A percentile compares a stretch with the other conserved stretches of the same genome.
Conservation (phyloP, 345 rosid genomes). For the Psidium guajava region DNA sequence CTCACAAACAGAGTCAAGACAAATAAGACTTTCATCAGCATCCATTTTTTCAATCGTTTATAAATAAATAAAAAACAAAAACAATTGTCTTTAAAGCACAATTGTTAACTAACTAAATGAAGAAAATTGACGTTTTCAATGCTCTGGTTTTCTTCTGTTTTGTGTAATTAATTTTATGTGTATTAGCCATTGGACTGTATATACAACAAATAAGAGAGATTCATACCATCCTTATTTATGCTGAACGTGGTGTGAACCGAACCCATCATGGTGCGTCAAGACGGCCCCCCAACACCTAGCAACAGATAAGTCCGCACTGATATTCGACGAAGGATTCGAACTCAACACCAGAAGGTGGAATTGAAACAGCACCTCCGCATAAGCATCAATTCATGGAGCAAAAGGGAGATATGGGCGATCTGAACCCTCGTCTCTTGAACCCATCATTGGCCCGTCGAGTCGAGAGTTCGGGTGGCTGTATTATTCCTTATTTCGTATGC, state of each 20-base stretch:
- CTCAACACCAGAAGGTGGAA: neutral
- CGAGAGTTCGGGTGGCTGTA: neutral
- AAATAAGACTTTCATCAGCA: neutral
- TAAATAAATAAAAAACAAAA: too few species aligned
- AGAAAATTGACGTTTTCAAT: neutral
- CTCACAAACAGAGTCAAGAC: neutral
- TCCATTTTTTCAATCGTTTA: neutral
- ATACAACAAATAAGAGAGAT: neutral
- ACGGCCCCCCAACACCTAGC: neutral
- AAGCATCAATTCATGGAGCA: neutral
- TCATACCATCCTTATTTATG: neutral
- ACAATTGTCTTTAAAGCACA: too few species aligned
- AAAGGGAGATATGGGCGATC: neutral
- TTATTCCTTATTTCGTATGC: neutral
- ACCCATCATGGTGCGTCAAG: too few species aligned
- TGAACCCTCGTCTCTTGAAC: neutral
- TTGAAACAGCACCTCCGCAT: fast-evolving
- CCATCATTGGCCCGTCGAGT: neutral
- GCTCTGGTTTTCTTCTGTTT: neutral
- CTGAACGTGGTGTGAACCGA: fast-evolving
- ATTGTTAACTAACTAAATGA: neutral
- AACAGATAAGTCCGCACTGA: neutral
- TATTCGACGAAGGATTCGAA: neutral
- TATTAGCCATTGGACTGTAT: neutral
- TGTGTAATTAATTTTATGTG: neutral